These are phyloP conservation scores for Arthrobotrys sinensis DNA, from an alignment of 2,329 filamentous ascomycete species.

Conservation along the genomic window DNA sequence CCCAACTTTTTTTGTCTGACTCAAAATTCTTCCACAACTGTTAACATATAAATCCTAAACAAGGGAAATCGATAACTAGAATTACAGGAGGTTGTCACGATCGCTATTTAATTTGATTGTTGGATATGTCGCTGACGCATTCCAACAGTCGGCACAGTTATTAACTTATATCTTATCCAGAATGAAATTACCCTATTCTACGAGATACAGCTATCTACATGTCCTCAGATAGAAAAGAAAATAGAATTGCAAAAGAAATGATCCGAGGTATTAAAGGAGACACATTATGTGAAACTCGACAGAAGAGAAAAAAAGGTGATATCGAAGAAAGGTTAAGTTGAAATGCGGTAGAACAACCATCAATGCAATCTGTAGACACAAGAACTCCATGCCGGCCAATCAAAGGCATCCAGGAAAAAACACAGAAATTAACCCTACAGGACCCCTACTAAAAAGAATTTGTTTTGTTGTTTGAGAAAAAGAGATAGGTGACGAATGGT, in stretches of 20 bases:
- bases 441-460: conserved; percentile 9
- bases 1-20: neutral
- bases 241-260: conserved; percentile 1
- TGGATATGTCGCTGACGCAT: neutral
- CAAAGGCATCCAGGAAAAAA: conserved; percentile 29
- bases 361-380: conserved; percentile 30
- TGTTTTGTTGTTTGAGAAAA: conserved; percentile 12
- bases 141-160: neutral
- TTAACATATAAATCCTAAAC: neutral
- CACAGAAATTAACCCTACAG: conserved; percentile 52
- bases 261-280: conserved; percentile 39
- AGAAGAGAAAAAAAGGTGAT: conserved; percentile 8
- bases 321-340: neutral
- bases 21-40: neutral
- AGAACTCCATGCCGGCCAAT: conserved; percentile 58
- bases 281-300: conserved; percentile 30
- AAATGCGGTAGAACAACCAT: conserved; percentile 30
- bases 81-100: neutral
- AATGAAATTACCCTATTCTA: conserved; percentile 27
- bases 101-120: no score
- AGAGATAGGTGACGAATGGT: conserved; percentile 3
- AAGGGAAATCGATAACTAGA: neutral
- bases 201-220: conserved; percentile 45
- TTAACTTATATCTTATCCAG: conserved; percentile 8
- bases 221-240: conserved; percentile 21